phyloP scores from a whole-genome alignment of 305 asterid species.

The Rubia tinctorum region DNA sequence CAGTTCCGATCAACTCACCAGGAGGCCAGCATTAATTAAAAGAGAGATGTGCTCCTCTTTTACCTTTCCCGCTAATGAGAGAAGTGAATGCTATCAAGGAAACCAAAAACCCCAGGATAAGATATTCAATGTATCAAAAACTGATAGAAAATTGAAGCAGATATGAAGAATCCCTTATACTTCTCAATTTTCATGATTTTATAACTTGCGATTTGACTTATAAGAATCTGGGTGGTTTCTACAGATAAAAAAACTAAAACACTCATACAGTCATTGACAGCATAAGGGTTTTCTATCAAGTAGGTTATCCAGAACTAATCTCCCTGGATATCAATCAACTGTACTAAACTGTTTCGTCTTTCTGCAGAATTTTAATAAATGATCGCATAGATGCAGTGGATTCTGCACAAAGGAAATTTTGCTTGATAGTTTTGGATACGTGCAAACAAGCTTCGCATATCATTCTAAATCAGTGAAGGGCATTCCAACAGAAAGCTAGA shows the following conservation, averaged over 20 bases:
- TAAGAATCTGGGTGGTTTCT: background rate
- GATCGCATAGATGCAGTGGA: background rate
- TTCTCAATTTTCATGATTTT: background rate
- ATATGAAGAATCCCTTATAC: background rate
- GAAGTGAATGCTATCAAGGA: conserved; percentile 63
- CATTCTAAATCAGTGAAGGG: background rate
- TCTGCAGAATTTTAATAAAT: background rate
- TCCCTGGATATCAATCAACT: background rate
- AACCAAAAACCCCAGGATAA: conserved; percentile 23
- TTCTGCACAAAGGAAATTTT: background rate
- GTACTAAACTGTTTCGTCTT: background rate
- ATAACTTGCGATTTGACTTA: background rate
- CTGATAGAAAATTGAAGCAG: background rate
- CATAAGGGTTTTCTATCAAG: background rate
- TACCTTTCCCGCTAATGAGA: conserved; percentile 84
- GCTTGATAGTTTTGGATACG: background rate
- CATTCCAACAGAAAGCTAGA: conserved; percentile 17
- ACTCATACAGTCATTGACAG: background rate
- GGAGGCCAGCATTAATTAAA: conserved; percentile 81
- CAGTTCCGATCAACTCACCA: conserved; percentile 49
- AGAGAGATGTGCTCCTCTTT: conserved; percentile 81
- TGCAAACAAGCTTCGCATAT: background rate
- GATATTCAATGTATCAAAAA: background rate
- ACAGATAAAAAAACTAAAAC: background rate
- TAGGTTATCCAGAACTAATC: background rate